A percentile compares a stretch with the other conserved stretches of the same genome.
These are phyloP conservation scores for Gnetum montanum DNA, from an alignment of 75 land plant genomes.

Conservation along the genomic window DNA sequence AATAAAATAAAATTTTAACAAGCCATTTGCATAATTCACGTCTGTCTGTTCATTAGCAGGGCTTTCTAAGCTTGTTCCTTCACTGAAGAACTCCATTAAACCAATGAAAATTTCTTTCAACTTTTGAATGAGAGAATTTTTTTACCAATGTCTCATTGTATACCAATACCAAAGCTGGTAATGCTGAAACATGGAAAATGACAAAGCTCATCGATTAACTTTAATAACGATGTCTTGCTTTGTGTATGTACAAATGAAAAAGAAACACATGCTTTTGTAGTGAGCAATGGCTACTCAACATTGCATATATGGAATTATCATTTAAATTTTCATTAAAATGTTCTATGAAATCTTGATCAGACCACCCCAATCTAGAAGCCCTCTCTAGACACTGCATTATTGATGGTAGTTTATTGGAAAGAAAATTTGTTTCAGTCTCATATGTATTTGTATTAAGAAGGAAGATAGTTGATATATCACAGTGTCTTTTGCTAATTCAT, in stretches of 20 bases:
- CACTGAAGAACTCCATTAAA: slow-evolving; percentile 22
- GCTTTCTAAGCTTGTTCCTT: slow-evolving; percentile 6
- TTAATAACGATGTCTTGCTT: slow-evolving; percentile 22
- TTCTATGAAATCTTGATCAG: slow-evolving; percentile 47
- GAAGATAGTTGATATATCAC: slow-evolving; percentile 33
- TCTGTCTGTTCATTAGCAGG: not conserved
- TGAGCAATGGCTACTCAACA: not conserved
- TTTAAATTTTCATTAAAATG: slow-evolving; percentile 9
- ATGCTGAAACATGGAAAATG: slow-evolving; percentile 49
- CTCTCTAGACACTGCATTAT: slow-evolving; percentile 49
- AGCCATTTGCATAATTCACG: slow-evolving; percentile 1
- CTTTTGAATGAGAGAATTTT: slow-evolving; percentile 50
- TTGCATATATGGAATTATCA: not conserved
- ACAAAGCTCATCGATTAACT: slow-evolving; percentile 62
- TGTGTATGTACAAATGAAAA: slow-evolving; percentile 58
- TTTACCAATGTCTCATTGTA: slow-evolving; percentile 31
- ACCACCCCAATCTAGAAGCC: slow-evolving; percentile 78
- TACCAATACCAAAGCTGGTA: slow-evolving; percentile 32
- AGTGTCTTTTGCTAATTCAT: slow-evolving; percentile 55
- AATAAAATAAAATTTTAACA: slow-evolving; percentile 24
- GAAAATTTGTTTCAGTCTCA: not conserved
- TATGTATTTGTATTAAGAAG: slow-evolving; percentile 28
- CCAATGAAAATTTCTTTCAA: slow-evolving; percentile 48
- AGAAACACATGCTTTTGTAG: slow-evolving; percentile 44
- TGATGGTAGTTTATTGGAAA: slow-evolving; percentile 11